phyloP scores from a whole-genome alignment of 306 rosid species.

The Argentina anserina region DNA sequence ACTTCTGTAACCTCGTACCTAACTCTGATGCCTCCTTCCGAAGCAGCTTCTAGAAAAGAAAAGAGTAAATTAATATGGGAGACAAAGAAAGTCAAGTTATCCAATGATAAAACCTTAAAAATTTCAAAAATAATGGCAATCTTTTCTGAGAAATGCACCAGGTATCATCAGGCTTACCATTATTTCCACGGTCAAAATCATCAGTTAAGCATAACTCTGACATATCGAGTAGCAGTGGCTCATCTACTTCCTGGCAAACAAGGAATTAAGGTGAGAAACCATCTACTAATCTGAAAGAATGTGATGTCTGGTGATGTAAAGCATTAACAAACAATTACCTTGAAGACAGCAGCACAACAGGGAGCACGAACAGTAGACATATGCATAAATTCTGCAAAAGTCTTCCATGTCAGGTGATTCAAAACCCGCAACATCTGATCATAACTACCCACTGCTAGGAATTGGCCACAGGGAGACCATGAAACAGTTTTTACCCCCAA shows the following conservation, averaged over 20 bases:
- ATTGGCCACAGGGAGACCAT: constrained; percentile 98
- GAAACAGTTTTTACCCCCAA: constrained; percentile 90
- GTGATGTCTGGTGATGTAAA: neutral
- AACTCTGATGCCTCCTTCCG: constrained; percentile 76
- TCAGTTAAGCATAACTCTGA: constrained; percentile 71
- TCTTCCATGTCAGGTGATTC: constrained; percentile 93
- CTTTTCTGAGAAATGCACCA: constrained; percentile 12
- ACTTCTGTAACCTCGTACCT: constrained; percentile 82
- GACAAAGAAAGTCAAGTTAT: neutral
- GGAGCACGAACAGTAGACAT: constrained; percentile 73
- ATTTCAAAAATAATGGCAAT: neutral
- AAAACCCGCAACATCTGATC: constrained; percentile 96
- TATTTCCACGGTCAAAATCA: constrained; percentile 63
- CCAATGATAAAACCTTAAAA: neutral
- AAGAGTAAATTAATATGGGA: neutral
- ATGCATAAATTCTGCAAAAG: constrained; percentile 97
- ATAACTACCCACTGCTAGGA: constrained; percentile 93
- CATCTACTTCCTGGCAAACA: constrained; percentile 82
- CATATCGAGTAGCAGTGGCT: constrained; percentile 85
- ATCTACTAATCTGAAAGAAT: constrained; percentile 10
- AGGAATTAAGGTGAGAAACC: constrained; percentile 22
- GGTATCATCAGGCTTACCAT: constrained; percentile 50
- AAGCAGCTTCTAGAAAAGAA: constrained; percentile 42
- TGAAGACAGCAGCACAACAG: constrained; percentile 79
- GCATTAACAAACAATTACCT: constrained; percentile 45